Evolutionary conservation across 2,329 filamentous ascomycete species (phyloP).

Genomic region (Didymella arachidicola): DNA sequence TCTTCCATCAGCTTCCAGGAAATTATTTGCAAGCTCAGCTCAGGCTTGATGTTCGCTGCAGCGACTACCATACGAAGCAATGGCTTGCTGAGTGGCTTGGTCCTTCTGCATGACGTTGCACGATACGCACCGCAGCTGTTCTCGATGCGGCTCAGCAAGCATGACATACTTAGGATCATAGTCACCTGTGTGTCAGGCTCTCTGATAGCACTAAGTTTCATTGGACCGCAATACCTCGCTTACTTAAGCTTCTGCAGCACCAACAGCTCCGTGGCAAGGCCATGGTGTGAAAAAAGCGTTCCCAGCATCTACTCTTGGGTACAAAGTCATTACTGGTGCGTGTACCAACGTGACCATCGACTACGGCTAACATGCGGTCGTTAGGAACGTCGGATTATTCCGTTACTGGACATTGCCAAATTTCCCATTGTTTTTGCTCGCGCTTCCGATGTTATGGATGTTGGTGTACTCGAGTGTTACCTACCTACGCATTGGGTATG

Average conservation of each 20-base stretch:
- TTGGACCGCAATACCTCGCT: slow-evolving; percentile 76
- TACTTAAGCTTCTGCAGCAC: slow-evolving; percentile 68
- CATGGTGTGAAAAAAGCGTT: slow-evolving; percentile 77
- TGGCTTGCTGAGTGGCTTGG: slow-evolving; percentile 79
- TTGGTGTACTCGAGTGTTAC: slow-evolving; percentile 65
- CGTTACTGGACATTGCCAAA: slow-evolving; percentile 91
- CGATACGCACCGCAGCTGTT: slow-evolving; percentile 51
- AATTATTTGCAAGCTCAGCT: slow-evolving; percentile 61
- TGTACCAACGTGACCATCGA: background rate
- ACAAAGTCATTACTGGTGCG: slow-evolving; percentile 88
- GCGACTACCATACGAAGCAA: slow-evolving; percentile 83
- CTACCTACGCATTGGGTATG: slow-evolving; percentile 54
- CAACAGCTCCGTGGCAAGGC: slow-evolving; percentile 49
- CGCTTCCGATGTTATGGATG: slow-evolving; percentile 76
- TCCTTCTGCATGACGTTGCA: slow-evolving; percentile 66
- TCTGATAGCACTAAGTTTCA: slow-evolving; percentile 70
- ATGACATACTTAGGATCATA: slow-evolving; percentile 61
- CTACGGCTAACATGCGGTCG: slow-evolving; percentile 15
- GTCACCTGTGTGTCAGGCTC: slow-evolving; percentile 72
- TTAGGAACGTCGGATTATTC: slow-evolving; percentile 85
- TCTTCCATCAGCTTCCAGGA: slow-evolving; percentile 38
- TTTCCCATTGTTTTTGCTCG: slow-evolving; percentile 85
- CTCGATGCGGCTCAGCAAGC: slow-evolving; percentile 46
- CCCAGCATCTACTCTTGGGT: slow-evolving; percentile 94
- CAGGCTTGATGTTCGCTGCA: slow-evolving; percentile 74